These are phyloP conservation scores for Musa itinerans DNA, from an alignment of 176 grass and related monocot species.

Conservation along the genomic window DNA sequence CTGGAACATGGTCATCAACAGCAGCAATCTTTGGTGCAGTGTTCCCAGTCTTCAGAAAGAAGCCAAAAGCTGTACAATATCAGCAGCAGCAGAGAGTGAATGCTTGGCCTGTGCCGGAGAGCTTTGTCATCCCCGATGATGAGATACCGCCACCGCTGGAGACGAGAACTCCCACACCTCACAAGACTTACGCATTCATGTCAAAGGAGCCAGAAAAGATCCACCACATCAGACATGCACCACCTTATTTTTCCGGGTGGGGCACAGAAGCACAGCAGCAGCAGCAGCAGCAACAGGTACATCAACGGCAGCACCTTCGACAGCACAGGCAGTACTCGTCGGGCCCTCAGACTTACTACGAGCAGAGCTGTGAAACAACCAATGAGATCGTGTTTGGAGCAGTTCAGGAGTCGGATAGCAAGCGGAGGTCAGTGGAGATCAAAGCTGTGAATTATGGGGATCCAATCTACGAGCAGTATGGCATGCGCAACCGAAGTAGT, in stretches of 20 bases:
- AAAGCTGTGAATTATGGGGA: slow-evolving; percentile 50
- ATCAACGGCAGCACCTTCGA: slow-evolving; percentile 60
- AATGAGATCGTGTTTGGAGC: slow-evolving; percentile 88
- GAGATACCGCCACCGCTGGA: slow-evolving; percentile 51
- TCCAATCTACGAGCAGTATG: slow-evolving; percentile 40
- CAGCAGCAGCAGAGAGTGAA: slow-evolving; percentile 29
- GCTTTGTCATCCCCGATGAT: slow-evolving; percentile 45
- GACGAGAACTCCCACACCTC: slow-evolving; percentile 45
- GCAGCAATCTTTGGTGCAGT: slow-evolving; percentile 34
- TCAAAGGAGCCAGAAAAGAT: slow-evolving; percentile 68
- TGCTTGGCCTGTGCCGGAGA: slow-evolving; percentile 47
- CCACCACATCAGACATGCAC: slow-evolving; percentile 59
- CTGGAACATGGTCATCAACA: slow-evolving; percentile 43
- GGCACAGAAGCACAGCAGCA: slow-evolving; percentile 39
- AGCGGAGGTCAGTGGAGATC: slow-evolving; percentile 35
- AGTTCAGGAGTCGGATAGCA: slow-evolving; percentile 57
- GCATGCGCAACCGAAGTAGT: slow-evolving; percentile 40
- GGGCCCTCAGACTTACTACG: slow-evolving; percentile 65
- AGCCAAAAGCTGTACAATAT: slow-evolving; percentile 41
- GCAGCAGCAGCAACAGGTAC: background rate
- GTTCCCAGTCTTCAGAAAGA: slow-evolving; percentile 40
- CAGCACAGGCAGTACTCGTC: slow-evolving; percentile 56
- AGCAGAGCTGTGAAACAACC: slow-evolving; percentile 51
- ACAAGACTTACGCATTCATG: slow-evolving; percentile 70
- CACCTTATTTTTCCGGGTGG: slow-evolving; percentile 35